Conservation (phyloP, 2,329 filamentous ascomycete genomes). For the Aureobasidium namibiae region DNA sequence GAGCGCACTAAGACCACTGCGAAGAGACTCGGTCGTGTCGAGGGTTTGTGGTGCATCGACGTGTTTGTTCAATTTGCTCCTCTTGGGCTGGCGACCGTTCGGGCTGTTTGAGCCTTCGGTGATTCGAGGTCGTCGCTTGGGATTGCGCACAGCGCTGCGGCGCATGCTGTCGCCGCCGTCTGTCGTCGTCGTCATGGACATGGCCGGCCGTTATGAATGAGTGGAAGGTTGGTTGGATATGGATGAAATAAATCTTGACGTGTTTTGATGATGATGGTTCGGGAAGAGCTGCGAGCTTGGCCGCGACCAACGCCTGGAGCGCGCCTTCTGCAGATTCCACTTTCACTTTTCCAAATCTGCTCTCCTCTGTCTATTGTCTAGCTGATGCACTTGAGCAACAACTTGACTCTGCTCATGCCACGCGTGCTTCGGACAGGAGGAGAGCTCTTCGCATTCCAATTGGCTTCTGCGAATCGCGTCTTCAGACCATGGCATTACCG, state of each 20-base stretch:
- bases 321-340: background rate
- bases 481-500: background rate
- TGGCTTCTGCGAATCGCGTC: background rate
- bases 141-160: conserved; percentile 34
- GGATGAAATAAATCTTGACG: background rate
- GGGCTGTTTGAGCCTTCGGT: conserved; percentile 27
- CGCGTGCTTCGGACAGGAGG: background rate
- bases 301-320: background rate
- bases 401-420: background rate
- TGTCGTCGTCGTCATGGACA: conserved; percentile 8
- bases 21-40: conserved; percentile 11
- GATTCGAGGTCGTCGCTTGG: conserved; percentile 37
- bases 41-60: background rate
- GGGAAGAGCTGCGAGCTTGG: conserved; percentile 2
- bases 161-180: conserved; percentile 19
- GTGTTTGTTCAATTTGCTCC: conserved; percentile 35
- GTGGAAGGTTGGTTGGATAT: background rate
- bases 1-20: conserved; percentile 5
- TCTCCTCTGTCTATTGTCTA: background rate
- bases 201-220: background rate
- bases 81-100: conserved; percentile 32
- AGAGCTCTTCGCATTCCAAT: background rate
- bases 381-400: background rate
- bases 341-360: background rate
- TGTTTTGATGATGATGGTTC: conserved; percentile 10